Evolutionary conservation across 257 asterid genomes (phyloP), one percentile per base, ranked within the genome.

Genomic region (Plantago ovata): DNA sequence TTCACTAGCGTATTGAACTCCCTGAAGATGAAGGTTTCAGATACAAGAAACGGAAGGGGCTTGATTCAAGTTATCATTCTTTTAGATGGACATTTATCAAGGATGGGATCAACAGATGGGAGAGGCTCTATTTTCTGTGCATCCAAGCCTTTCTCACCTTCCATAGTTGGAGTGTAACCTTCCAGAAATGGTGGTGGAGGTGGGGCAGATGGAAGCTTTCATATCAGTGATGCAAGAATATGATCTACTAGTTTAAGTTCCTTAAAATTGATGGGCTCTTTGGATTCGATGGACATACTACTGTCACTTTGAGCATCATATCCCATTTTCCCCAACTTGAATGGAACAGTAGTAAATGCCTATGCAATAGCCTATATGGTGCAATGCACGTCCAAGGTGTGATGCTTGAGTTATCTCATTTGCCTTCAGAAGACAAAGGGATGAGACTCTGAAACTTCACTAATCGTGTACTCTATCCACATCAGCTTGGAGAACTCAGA

Each of bases 401-500:
- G n/a, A n/a, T n/a, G n/a, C n/a, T n/a, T n/a, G n/a, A n/a, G n/a
- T n/a, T n/a, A n/a, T n/a, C n/a, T n/a, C n/a, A n/a, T n/a, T n/a
- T n/a, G n/a, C 68, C 88, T 93, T 40, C 89, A 82, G 48, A 93
- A 66, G 61, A 93, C 87, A 65, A 84, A 92, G 52, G 84, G 82
- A 81, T 93, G 85, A 33, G 97, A 95, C 81, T 93, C 98, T 81
- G 77, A 70, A 13, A 86, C 98, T 68, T 93, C 98, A 68, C 82
- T 82, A 77, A 93, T 48, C 50, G 58, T 64, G 73, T 69, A 93
- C 74, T 93, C 98, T 0, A 41, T 72, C 67, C 98, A 95, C 0
- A 87, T 81, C 97, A 88, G 89, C 92, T 88, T 88, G 95, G 91
- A 82, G 39, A 85, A 87, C 38, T 88, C 95, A 65, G 97, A 81